These are phyloP conservation scores for Sapria himalayana DNA, from an alignment of 345 rosid genomes.

Conservation along the genomic window DNA sequence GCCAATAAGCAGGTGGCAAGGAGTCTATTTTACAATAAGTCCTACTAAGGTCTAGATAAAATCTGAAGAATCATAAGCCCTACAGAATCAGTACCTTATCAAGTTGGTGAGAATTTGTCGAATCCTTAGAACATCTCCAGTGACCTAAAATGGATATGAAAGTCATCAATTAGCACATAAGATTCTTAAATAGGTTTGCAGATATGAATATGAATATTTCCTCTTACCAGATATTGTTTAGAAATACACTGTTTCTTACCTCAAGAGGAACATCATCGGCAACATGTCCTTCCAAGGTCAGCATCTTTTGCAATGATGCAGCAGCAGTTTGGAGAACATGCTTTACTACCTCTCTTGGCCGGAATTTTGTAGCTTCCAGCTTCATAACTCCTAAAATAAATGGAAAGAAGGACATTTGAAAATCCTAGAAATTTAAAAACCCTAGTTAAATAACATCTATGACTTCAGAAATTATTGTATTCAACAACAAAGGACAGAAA, in stretches of 20 bases:
- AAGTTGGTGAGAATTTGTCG: slow-evolving; percentile 91
- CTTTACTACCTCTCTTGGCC: slow-evolving; percentile 83
- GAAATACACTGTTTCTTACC: too few relatives aligned
- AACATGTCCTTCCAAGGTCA: slow-evolving; percentile 67
- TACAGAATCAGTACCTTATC: slow-evolving; percentile 34
- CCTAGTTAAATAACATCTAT: too few relatives aligned
- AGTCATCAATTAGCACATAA: neutral
- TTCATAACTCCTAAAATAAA: slow-evolving; percentile 51
- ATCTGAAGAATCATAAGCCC: neutral
- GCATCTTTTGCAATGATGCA: slow-evolving; percentile 56
- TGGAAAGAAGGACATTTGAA: neutral
- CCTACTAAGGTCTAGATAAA: too few relatives aligned
- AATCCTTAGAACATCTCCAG: slow-evolving; percentile 90
- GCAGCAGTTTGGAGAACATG: slow-evolving; percentile 94
- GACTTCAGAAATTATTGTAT: too few relatives aligned
- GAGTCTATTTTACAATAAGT: too few relatives aligned
- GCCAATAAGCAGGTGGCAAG: too few relatives aligned
- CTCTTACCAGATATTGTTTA: too few relatives aligned
- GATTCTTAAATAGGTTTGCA: neutral
- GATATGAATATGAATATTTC: neutral
- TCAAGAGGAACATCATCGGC: slow-evolving; percentile 80
- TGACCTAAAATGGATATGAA: slow-evolving; percentile 25
- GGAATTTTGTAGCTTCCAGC: slow-evolving; percentile 81
- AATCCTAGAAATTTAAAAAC: too few relatives aligned
- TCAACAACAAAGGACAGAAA: too few relatives aligned